Base-by-base conservation (phyloP, 495 filamentous ascomycete species). In the Lasiosphaeria miniovina region DNA sequence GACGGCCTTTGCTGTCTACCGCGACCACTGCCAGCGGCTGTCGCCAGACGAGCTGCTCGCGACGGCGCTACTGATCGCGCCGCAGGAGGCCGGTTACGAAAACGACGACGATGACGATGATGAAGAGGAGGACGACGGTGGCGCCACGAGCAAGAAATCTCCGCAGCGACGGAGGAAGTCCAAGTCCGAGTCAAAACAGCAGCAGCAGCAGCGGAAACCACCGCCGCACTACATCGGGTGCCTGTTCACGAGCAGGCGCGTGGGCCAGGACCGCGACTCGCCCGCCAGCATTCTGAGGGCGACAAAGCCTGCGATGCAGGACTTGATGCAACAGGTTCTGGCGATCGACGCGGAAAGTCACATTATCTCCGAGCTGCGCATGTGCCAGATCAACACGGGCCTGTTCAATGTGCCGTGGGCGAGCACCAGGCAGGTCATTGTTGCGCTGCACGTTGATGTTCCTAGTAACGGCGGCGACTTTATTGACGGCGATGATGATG, bases 351-450 rank as follows among this genome's bases (percentile, higher is more conserved):
- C 36, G 14, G 51, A 11, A 31, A 36, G 46, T 10, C 14, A 43
- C 34, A 8, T 12, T 5, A 46, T 68, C 1, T 48, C 38, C 10
- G 63, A 67, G 57, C 38, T 73, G 9, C 60, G 71, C 35, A 71
- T 73, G 67, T 66, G 67, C 34, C 57, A 24, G 50, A 66, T 71
- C 34, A 68, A 67, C 52, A 55, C 65, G 55, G 65, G 67, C 17
- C 15, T 65, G 35, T 71, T 67, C 61, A 61, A 32, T 4, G 65
- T 73, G 11, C 63, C 65, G 53, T 71, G 71, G 71, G 48, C 38
- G 46, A n/a, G 43, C 41, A 71, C 46, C 8, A 65, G 61, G 57
- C 12, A 0, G 48, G 51, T 52, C 31, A 31, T 71, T 17, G 55
- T 62, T 53, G 43, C n/a, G 51, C 35, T 68, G 52, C 48, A 59